Base-by-base conservation (phyloP, 106 monocot species). In the Triglochin maritima region DNA sequence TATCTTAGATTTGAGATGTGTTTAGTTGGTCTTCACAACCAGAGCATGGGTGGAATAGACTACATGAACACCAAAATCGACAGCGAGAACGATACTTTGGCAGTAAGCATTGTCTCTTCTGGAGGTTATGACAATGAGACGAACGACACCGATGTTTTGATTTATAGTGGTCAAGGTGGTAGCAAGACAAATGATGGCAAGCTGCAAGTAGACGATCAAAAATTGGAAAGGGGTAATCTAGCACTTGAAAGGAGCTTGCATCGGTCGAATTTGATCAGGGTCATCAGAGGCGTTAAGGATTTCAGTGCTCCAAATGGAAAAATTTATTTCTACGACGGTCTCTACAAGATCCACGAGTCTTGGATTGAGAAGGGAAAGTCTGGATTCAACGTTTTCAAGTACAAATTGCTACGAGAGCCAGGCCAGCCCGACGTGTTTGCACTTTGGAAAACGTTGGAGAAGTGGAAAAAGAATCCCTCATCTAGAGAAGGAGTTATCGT, bases 311-410 rank as follows among this genome's bases (percentile, higher is more conserved):
- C 16, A 6, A 67, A 58, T 67, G 80, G 83, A 9, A 89, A 77
- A 69, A 81, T 88, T 59, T 93, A 93, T 55, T 59, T 86, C 49
- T 93, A 93, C 69, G 93, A 93, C 62, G 93, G 93, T 16, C 70
- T 93, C 5, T 93, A 93, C 70, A 81, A 77, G 65, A 69, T 93
- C 56, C 47, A 77, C 4, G 69, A 74, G 12, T 83, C 79, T 7
- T 93, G 88, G 88, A 49, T 75, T 12, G 88, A 88, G 56, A 89
- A 71, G 53, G 77, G 75, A 2, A 93, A 89, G 63, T 44, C 65
- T 12, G 92, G 93, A 3, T 81, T 76, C 50, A 86, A 79, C 64
- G 70, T 85, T 64, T 93, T 88, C 62, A 93, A 93, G 65, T 93
- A 79, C 68, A 83, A 84, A 68, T 59, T 93, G 65, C 17, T 78